Evolutionary conservation across 1,284 basidiomycete genomes (phyloP).

Genomic region (Golubevia sp.): DNA sequence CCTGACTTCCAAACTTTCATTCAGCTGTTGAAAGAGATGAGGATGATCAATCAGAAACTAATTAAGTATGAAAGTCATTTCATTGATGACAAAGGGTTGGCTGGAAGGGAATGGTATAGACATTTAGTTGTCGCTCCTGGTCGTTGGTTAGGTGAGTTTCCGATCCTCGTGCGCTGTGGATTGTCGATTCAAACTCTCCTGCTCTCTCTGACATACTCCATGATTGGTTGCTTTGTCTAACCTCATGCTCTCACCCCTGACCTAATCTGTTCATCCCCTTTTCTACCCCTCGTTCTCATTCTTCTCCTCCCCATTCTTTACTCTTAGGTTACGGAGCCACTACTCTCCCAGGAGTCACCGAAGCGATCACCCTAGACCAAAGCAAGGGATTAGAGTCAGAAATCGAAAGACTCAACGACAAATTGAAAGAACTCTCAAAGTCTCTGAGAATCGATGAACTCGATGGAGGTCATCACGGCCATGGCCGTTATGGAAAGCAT

Average conservation of each 20-base stretch:
- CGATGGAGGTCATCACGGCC: too few relatives aligned
- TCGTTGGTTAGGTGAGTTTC: slow-evolving; percentile 69
- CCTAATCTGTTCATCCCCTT: not conserved
- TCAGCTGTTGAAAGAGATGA: slow-evolving; percentile 71
- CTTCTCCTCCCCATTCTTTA: not conserved
- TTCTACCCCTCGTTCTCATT: not conserved
- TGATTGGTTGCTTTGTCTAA: not conserved
- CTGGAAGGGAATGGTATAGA: slow-evolving; percentile 74
- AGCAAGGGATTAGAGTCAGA: slow-evolving; percentile 31
- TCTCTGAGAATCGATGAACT: too few relatives aligned
- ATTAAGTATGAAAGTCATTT: slow-evolving; percentile 81
- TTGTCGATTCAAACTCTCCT: not conserved
- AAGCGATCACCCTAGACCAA: slow-evolving; percentile 62
- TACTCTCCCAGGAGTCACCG: slow-evolving; percentile 79
- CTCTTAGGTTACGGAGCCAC: slow-evolving; percentile 78
- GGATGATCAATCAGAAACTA: slow-evolving; percentile 73
- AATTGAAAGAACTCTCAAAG: not conserved
- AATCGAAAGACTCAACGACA: slow-evolving; percentile 18
- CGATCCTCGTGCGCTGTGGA: not conserved
- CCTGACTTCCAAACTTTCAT: slow-evolving; percentile 11
- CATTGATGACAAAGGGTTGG: slow-evolving; percentile 77
- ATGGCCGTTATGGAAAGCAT: too few relatives aligned
- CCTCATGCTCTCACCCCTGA: not conserved
- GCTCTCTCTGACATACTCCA: not conserved
- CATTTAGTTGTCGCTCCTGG: slow-evolving; percentile 88